phyloP scores from a whole-genome alignment of 2,329 filamentous ascomycete genomes.

The Aspergillus brunneoviolaceus region DNA sequence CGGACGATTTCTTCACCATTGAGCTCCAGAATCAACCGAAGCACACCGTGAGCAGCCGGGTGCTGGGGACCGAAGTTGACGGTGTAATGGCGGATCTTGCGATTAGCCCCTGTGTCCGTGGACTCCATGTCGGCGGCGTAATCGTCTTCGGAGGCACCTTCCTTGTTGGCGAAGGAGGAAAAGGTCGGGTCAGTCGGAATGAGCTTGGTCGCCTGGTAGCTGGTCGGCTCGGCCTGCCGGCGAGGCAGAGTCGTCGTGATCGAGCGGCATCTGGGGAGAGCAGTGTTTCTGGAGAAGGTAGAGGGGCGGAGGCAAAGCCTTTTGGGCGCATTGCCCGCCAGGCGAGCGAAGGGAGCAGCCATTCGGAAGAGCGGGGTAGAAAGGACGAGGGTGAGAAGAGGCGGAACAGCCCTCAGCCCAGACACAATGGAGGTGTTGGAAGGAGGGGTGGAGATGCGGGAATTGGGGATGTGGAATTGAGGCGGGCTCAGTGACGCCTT shows the following conservation, averaged over 20 bases:
- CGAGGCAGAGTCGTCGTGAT: slow-evolving; percentile 58
- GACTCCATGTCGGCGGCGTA: slow-evolving; percentile 50
- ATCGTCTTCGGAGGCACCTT: slow-evolving; percentile 41
- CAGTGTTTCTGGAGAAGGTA: slow-evolving; percentile 42
- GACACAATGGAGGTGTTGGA: slow-evolving; percentile 34
- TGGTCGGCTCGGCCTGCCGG: slow-evolving; percentile 52
- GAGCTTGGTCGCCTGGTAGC: slow-evolving; percentile 54
- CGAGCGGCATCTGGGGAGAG: slow-evolving; percentile 51
- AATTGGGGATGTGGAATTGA: slow-evolving; percentile 30
- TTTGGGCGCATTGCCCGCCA: slow-evolving; percentile 60
- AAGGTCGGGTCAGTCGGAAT: slow-evolving; percentile 60
- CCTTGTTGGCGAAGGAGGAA: slow-evolving; percentile 43
- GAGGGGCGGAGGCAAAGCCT: slow-evolving; percentile 57
- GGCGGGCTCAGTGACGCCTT: slow-evolving; percentile 26
- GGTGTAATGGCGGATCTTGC: slow-evolving; percentile 97
- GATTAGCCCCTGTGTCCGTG: slow-evolving; percentile 46
- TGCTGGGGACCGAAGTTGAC: slow-evolving; percentile 99
- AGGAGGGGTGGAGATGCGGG: slow-evolving; percentile 33
- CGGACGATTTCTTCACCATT: slow-evolving; percentile 97
- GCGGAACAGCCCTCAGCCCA: slow-evolving; percentile 36
- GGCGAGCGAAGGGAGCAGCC: slow-evolving; percentile 61
- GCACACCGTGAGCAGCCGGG: slow-evolving; percentile 95
- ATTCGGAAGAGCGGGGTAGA: slow-evolving; percentile 42
- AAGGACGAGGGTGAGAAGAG: slow-evolving; percentile 21
- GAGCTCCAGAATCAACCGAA: slow-evolving; percentile 94